phyloP scores from a whole-genome alignment of 2,329 filamentous ascomycete species.

The Chlorencoelia australis region DNA sequence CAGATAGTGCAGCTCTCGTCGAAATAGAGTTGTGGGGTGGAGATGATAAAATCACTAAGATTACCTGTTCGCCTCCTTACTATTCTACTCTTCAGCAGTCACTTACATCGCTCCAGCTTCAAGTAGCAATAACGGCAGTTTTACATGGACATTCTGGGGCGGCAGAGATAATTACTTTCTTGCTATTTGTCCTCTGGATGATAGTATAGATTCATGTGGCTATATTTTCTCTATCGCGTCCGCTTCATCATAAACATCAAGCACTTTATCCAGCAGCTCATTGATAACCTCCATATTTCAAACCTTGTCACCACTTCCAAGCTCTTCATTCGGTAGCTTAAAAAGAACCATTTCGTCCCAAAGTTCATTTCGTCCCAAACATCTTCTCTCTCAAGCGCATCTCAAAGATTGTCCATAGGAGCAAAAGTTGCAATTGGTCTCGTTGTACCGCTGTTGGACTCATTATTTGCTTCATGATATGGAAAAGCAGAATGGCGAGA shows the following conservation, averaged over 20 bases:
- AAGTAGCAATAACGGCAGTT: not conserved
- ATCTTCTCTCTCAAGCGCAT: not conserved
- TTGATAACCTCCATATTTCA: not conserved
- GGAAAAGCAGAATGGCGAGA: not conserved
- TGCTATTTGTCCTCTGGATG: not conserved
- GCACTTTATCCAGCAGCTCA: not conserved
- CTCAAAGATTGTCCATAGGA: not conserved
- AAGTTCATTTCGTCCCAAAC: too few relatives aligned
- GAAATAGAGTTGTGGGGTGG: not conserved
- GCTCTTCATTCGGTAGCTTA: not conserved
- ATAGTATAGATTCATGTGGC: not conserved
- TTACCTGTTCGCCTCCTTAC: not conserved
- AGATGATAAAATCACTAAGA: not conserved
- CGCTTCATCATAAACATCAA: not conserved
- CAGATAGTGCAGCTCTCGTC: not conserved
- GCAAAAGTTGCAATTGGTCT: not conserved
- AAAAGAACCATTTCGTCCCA: not conserved
- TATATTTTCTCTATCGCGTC: not conserved
- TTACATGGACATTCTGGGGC: not conserved
- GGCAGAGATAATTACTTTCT: conserved; percentile 1
- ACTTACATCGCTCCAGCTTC: not conserved
- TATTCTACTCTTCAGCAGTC: not conserved
- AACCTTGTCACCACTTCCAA: not conserved
- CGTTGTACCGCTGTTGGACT: not conserved
- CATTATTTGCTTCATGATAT: not conserved